These are phyloP conservation scores for Simplicillium aogashimaense DNA, from an alignment of 2,329 filamentous ascomycete genomes.

Conservation along the genomic window DNA sequence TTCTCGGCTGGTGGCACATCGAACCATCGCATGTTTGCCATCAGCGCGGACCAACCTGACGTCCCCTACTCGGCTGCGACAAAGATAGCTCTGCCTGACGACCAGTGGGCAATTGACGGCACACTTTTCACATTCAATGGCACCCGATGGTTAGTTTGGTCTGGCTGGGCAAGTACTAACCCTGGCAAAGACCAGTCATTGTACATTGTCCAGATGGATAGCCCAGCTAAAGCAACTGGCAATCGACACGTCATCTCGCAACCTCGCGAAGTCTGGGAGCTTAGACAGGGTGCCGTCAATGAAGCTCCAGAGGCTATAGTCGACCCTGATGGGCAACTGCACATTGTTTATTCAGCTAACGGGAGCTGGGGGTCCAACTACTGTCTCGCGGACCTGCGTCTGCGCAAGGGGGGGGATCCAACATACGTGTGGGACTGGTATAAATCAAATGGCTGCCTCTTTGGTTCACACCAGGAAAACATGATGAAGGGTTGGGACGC, in stretches of 20 bases:
- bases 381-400: constrained; percentile 14
- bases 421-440: constrained; percentile 16
- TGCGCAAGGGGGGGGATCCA: constrained; percentile 13
- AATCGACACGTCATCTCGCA: constrained; percentile 14
- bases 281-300: constrained; percentile 10
- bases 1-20: constrained; percentile 10
- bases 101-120: constrained; percentile 15
- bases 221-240: constrained; percentile 9
- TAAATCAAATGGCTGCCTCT: constrained; percentile 16
- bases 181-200: constrained; percentile 11
- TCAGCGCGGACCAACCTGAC: constrained; percentile 10
- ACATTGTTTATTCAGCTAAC: constrained; percentile 16
- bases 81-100: constrained; percentile 12
- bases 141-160: constrained; percentile 14
- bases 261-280: constrained; percentile 14
- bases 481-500: constrained; percentile 16
- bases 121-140: constrained; percentile 11
- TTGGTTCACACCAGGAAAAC: constrained; percentile 12
- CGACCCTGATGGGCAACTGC: constrained; percentile 14
- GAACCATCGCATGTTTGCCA: constrained; percentile 15
- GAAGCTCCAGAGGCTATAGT: constrained; percentile 13
- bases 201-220: constrained; percentile 14
- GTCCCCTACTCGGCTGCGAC: constrained; percentile 9
- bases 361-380: constrained; percentile 14
- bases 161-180: constrained; percentile 11